These are phyloP conservation scores for Echinochloa phyllopogon DNA, from an alignment of 176 grass and related monocot species.

Conservation along the genomic window DNA sequence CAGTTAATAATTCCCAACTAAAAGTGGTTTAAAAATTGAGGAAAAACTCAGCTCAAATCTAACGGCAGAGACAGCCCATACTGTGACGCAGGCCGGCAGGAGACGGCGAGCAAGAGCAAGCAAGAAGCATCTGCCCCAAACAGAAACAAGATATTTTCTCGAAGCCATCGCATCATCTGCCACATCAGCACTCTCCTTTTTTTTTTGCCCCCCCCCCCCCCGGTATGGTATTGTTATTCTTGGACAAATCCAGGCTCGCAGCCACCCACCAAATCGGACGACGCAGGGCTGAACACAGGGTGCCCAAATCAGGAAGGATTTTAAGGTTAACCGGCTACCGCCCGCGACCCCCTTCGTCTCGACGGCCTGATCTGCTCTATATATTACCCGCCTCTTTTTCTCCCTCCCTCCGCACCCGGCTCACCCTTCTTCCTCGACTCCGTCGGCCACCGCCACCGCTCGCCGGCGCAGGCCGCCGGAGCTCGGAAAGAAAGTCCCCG, in stretches of 20 bases:
- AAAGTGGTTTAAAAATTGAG: not conserved
- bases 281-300: slow-evolving; percentile 21
- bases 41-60: not conserved
- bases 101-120: not conserved
- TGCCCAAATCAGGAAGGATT: slow-evolving; percentile 63
- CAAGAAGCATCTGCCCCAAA: slow-evolving; percentile 6
- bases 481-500: not conserved
- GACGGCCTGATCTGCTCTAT: slow-evolving; percentile 26
- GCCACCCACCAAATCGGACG: slow-evolving; percentile 35
- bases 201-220: no score
- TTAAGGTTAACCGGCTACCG: slow-evolving; percentile 73
- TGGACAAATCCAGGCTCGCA: slow-evolving; percentile 32
- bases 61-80: not conserved
- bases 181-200: not conserved
- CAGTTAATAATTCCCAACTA: not conserved
- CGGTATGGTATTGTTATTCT: slow-evolving; percentile 4
- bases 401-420: slow-evolving; percentile 19
- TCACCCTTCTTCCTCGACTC: not conserved
- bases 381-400: slow-evolving; percentile 56
- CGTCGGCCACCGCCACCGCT: slow-evolving; percentile 13
- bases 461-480: slow-evolving; percentile 21
- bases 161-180: not conserved
- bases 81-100: not conserved
- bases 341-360: not conserved
- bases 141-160: slow-evolving; percentile 23